Evolutionary conservation across 192 early-diverging fungal species (phyloP), one percentile per base, ranked within the genome.

Genomic region (Haplosporangium gracile): DNA sequence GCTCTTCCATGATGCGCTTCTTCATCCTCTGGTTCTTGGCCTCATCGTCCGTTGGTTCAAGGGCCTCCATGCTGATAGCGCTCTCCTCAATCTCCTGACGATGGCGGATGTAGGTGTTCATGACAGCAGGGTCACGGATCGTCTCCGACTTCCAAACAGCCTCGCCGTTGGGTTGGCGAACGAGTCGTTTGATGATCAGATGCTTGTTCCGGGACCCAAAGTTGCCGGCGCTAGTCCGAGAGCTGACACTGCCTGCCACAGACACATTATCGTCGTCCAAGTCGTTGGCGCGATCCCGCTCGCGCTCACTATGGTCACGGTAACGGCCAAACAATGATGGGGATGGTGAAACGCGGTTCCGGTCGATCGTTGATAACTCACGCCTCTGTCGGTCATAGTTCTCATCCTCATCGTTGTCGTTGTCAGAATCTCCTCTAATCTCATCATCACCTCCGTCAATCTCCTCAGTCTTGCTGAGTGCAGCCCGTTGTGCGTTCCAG

Each of bases 31-130:
- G 89, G 20, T 92, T 92, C 82, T 92, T 92, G 82, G 93, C 93
- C 32, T 85, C 91, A 40, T 91, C 91, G 47, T 92, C 89, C 9
- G 91, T 91, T 29, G 92, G 91, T 43, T 91, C 91, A 68, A 92
- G 72, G 7, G 85, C 72, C 32, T 92, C 91, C 4, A 91, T 82
- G 71, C 88, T 88, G 51, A 69, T 70, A n/a, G 79, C 49, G 49
- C 91, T 88, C 75, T 92, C 93, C 80, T 98, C 97, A 81, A 97
- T 97, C 73, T 96, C 83, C 53, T 93, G 92, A 8, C 96, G 90
- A 65, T 99, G 96, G 16, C 96, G 91, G 76, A 98, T 87, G 75
- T 99, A 99, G 26, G 96, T 95, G 79, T 97, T 97, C 47, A 98
- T 95, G 2, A 99, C 96, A 4, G 94, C 91, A 32, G 90, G 89